Base-by-base conservation (phyloP, 208 protist species). In the Trypanosoma caninum region DNA sequence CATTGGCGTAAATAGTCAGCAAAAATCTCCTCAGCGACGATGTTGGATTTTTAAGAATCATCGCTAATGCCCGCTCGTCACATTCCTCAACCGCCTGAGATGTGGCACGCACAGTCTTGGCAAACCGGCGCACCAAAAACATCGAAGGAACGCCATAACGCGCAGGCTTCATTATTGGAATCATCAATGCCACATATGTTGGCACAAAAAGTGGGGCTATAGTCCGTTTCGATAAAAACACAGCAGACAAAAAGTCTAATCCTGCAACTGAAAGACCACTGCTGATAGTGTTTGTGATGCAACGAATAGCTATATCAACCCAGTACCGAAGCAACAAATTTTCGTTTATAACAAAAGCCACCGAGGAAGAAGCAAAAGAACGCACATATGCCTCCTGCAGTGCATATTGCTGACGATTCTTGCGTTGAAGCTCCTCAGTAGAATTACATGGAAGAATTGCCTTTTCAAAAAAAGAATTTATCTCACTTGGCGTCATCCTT, bases 201-300 rank as follows among this genome's bases (percentile, higher is more conserved):
- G 80, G 81, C 8, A 89, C 79, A 59, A 93, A 89, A 28, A 93
- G 59, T 30, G 78, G 76, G 8, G 74, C 82, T 27, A 89, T 64
- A 30, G 83, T 59, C 48, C 80, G 72, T 27, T 75, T 72, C 0
- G 87, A 75, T 2, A 79, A 70, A 58, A 90, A 84, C 37, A 71
- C 66, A 42, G 81, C 78, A 9, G 76, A 69, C 9, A 93, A 59
- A 60, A 90, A 90, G 55, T 90, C 74, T 52, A 89, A 74, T 11
- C 67, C 87, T 27, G 81, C 82, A 55, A 76, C 59, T 18, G 59
- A 55, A 28, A 93, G 59, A 6, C 72, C 54, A 2, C 63, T 73
- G 66, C 75, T 81, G 48, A 76, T 37, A 20, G 47, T 42, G 50
- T 85, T 80, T 38, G 63, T 78, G 18, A 81, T 67, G 47, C 65